A percentile compares a stretch with the other conserved stretches of the same genome.
Conservation (phyloP, 2,329 filamentous ascomycete genomes). For the Fusarium oxysporum region DNA sequence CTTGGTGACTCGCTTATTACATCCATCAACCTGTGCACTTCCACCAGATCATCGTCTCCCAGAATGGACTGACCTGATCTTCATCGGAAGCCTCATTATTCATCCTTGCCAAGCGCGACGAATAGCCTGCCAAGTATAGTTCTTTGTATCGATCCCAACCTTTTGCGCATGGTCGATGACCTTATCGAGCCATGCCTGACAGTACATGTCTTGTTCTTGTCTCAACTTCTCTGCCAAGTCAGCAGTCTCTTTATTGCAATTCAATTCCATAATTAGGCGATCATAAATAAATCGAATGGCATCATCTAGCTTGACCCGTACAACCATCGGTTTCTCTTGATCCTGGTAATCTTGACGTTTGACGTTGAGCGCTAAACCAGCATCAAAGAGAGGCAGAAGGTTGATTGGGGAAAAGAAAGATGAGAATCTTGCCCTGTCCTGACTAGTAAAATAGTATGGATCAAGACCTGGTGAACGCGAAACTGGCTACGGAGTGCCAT, state of each 20-base stretch:
- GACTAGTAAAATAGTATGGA: not conserved
- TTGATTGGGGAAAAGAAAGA: not conserved
- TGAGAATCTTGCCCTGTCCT: accelerated
- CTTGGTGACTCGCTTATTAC: too few relatives aligned
- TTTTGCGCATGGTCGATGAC: not conserved
- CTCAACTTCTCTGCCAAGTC: not conserved
- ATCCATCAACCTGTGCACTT: not conserved
- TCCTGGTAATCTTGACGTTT: not conserved
- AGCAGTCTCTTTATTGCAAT: accelerated
- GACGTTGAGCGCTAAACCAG: not conserved
- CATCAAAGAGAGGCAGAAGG: not conserved
- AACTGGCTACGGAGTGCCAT: not conserved
- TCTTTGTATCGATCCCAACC: not conserved
- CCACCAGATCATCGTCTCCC: not conserved
- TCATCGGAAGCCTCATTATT: not conserved
- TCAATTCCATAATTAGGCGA: accelerated
- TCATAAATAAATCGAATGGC: not conserved
- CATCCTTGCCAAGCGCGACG: not conserved
- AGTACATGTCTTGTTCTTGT: not conserved
- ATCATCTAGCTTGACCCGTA: not conserved
- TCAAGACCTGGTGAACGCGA: not conserved
- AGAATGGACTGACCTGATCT: not conserved
- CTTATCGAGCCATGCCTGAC: not conserved
- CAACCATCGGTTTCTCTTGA: too few relatives aligned
- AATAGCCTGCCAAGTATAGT: not conserved